phyloP scores from a whole-genome alignment of 352 stramenopile genomes.

The Pythium sp. region DNA sequence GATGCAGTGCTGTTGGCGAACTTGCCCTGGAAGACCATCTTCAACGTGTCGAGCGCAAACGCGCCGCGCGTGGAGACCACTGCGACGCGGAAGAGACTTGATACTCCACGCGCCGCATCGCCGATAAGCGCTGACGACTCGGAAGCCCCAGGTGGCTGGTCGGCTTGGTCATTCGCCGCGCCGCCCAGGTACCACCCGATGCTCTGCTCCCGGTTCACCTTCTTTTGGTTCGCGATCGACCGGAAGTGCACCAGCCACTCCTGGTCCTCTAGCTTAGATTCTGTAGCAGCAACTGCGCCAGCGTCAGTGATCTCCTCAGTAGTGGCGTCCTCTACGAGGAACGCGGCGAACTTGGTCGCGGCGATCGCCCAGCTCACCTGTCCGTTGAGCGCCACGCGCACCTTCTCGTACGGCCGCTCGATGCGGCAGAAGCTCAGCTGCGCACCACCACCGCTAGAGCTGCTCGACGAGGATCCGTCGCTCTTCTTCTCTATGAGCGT shows the following conservation, averaged over 20 bases:
- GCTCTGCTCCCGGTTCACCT: slow-evolving; percentile 36
- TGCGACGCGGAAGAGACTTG: slow-evolving; percentile 46
- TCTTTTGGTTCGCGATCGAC: slow-evolving; percentile 68
- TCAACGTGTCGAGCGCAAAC: slow-evolving; percentile 41
- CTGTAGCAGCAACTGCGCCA: neutral
- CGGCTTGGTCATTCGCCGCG: neutral
- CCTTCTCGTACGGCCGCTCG: slow-evolving; percentile 72
- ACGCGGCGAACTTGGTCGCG: slow-evolving; percentile 64
- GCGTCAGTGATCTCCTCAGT: slow-evolving; percentile 1
- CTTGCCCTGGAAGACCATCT: slow-evolving; percentile 28
- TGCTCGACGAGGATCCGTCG: slow-evolving; percentile 17
- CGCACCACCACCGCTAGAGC: slow-evolving; percentile 5
- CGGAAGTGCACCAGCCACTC: slow-evolving; percentile 37
- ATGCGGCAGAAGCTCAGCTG: slow-evolving; percentile 59
- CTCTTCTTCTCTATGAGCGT: slow-evolving; percentile 47
- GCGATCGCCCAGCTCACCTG: slow-evolving; percentile 57
- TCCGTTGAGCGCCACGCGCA: slow-evolving; percentile 71
- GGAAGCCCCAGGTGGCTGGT: neutral
- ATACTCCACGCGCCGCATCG: slow-evolving; percentile 36
- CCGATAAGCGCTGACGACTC: slow-evolving; percentile 39
- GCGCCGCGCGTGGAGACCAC: slow-evolving; percentile 46
- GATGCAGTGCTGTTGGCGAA: slow-evolving; percentile 20
- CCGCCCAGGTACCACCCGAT: slow-evolving; percentile 63
- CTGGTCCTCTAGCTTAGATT: neutral
- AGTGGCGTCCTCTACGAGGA: slow-evolving; percentile 44